phyloP scores from a whole-genome alignment of 192 early-diverging fungal species.

The Phlyctochytrium arcticum region DNA sequence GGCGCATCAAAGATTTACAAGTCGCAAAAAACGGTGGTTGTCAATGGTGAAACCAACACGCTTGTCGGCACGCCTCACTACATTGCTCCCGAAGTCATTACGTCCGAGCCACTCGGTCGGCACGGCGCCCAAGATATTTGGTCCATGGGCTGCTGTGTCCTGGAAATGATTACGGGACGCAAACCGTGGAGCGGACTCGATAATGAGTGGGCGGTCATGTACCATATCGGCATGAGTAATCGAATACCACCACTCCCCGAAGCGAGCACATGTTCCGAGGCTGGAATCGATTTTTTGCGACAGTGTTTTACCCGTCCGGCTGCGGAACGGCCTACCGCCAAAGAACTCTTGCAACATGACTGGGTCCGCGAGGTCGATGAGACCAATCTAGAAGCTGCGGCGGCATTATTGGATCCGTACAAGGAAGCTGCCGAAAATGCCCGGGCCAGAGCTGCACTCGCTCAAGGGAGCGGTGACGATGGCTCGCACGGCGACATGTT shows the following conservation, averaged over 20 bases:
- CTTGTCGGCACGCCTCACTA: constrained; percentile 39
- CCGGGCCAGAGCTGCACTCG: constrained; percentile 10
- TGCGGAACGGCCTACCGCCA: constrained; percentile 64
- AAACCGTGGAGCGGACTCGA: constrained; percentile 83
- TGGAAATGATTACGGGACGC: constrained; percentile 88
- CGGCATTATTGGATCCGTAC: constrained; percentile 8
- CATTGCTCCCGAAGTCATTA: constrained; percentile 71
- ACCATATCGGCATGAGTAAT: constrained; percentile 67
- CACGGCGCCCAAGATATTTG: constrained; percentile 89
- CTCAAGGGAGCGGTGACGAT: constrained; percentile 13
- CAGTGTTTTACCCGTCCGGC: constrained; percentile 75
- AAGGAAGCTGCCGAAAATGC: constrained; percentile 29
- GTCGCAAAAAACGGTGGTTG: constrained; percentile 27
- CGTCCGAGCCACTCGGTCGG: constrained; percentile 65
- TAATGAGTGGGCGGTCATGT: constrained; percentile 95
- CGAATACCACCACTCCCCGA: constrained; percentile 75
- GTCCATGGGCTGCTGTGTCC: constrained; percentile 84
- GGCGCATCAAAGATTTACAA: constrained; percentile 83
- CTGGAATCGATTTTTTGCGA: constrained; percentile 71
- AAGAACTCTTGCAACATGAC: constrained; percentile 65
- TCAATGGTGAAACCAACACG: constrained; percentile 30
- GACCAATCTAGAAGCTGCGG: constrained; percentile 8
- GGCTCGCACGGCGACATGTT: background rate
- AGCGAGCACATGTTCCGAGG: constrained; percentile 56
- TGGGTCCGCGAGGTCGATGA: constrained; percentile 51